Evolutionary conservation across 2,329 filamentous ascomycete species (phyloP), one percentile per base, ranked within the genome.

Genomic region (Capronia americana): DNA sequence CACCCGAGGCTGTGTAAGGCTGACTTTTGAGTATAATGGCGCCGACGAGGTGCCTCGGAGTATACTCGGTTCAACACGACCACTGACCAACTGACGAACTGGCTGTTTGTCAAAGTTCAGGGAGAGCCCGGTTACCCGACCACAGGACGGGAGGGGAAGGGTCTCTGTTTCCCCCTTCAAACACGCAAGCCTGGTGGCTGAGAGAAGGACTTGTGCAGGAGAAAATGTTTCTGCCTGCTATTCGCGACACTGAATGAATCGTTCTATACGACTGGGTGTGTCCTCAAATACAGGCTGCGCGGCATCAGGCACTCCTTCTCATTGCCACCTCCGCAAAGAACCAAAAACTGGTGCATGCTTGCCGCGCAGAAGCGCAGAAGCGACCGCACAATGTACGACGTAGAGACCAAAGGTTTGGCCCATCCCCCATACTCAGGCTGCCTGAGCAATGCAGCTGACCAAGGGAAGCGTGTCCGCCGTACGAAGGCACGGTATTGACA

Each of bases 351-450:
- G 5, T 23, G 48, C 48, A 23, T 51, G 10, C 48, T 17, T 51
- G 4, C n/a, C 14, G 17, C 48, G 23, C 12, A 24, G 28, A 4
- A 6, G 20, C 23, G 2, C 20, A 30, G 32, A 41, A 32, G 2
- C 26, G 26, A 38, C 23, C 10, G 11, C 46, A 61, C 46, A 20
- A 61, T 61, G 58, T 38, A 53, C 17, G 34, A 38, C n/a, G 28
- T 23, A 41, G 58, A 54, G 48, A 28, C 20, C 38, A 50, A 59
- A 59, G 57, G 57, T 59, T 46, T 28, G 48, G 4, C 48, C 10
- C 26, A 17, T 53, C 48, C 20, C 48, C 8, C 38, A 44, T 44
- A 10, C 38, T 44, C 14, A n/a, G 38, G 17, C 38, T n/a, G 38
- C 38, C 17, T n/a, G 17, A n/a, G 17, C 4, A 44, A 44, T n/a